Base-by-base conservation (phyloP, 345 rosid genomes). In the Viola odorata region DNA sequence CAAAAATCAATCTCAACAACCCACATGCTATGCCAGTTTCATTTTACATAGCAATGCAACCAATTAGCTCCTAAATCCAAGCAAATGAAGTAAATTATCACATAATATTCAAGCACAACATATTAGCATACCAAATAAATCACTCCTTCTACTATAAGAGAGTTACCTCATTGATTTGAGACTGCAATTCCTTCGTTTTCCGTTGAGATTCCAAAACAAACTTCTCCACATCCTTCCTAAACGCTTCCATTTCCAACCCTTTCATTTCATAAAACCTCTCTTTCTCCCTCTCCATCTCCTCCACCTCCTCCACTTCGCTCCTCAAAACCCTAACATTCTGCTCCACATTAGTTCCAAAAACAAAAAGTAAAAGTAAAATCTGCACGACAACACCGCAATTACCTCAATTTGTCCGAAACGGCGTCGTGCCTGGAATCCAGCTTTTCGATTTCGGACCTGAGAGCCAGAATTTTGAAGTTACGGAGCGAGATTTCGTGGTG, bases 281-380 rank as follows among this genome's bases (percentile, higher is more conserved):
- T 73, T 74, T 81, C 64, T 82, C 90, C 71, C 78, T 58, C 57
- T 80, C 83, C 63, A 57, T 5, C 63, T 68, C 79, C 70, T 78
- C 85, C 57, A 82, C 69, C 73, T 85, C 90, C 63, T 73, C 84
- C 58, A 85, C 61, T 65, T 79, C 88, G 50, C 70, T 60, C 69
- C 75, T 87, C 69, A 87, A 69, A 14, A 6, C 66, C 81, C 92
- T 90, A 70, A 37, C 56, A 40, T 41, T 47, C 63, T 63, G 32
- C 57, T 23, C 45, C 40, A 57, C 13, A 37, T 55, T 32, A 9
- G 38, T 13, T 41, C 10, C 48, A 58, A 44, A 23, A 23, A 1
- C 32, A 23, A 23, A 2, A 23, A 23, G 32, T 23, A 0, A 23
- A 23, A 23, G 1, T 23, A 23, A 23, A 23, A 23, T 23, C 32